Evolutionary conservation across 495 filamentous ascomycete genomes (phyloP).

Genomic region (Aspergillus indologenus): DNA sequence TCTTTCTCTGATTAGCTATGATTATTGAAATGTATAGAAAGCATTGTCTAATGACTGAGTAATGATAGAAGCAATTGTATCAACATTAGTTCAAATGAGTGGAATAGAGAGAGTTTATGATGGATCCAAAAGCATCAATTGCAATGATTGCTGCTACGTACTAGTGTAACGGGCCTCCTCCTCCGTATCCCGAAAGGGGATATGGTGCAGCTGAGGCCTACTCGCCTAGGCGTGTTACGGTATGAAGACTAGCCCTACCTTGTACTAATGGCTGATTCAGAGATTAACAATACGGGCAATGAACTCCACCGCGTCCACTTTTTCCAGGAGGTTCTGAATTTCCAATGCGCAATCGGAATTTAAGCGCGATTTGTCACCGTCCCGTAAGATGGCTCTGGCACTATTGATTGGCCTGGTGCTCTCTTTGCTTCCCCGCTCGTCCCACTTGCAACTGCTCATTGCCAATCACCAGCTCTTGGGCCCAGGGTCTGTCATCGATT

Average conservation of each 20-base stretch:
- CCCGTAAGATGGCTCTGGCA: conserved; percentile 36
- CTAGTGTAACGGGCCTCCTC: not conserved
- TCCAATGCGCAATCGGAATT: not conserved
- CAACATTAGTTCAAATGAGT: too few species aligned
- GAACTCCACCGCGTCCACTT: not conserved
- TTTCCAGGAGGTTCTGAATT: too few species aligned
- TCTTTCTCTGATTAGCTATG: too few species aligned
- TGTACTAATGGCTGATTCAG: not conserved
- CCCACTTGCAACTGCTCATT: not conserved
- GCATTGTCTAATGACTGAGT: too few species aligned
- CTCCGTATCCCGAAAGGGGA: not conserved
- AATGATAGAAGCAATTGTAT: too few species aligned
- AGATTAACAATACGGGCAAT: conserved; percentile 1
- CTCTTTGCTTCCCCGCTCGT: too few species aligned
- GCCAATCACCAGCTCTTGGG: conserved; percentile 7
- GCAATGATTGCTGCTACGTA: too few species aligned
- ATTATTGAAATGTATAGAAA: too few species aligned
- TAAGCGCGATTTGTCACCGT: conserved; percentile 33
- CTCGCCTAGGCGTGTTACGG: not conserved
- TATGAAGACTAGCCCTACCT: too few species aligned
- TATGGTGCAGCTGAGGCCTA: not conserved
- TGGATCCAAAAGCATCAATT: too few species aligned
- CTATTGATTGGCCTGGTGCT: conserved; percentile 14
- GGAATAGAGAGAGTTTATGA: too few species aligned
- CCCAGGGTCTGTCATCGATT: conserved; percentile 35